Evolutionary conservation across 768 basidiomycete species (phyloP), one percentile per base, ranked within the genome.

Genomic region (Hirschioporus abietinus): DNA sequence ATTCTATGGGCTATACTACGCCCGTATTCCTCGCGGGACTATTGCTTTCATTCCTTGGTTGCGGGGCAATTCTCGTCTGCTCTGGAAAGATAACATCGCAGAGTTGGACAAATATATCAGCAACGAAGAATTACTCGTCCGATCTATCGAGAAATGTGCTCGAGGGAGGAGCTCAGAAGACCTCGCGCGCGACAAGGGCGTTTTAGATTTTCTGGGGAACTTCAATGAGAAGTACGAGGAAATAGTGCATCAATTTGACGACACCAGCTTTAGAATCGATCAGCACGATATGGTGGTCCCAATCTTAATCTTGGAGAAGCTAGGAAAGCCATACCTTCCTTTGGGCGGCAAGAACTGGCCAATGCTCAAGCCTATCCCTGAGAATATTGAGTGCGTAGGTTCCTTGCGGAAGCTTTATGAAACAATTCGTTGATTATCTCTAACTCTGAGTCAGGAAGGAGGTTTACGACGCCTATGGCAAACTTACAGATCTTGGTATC

Each of bases 1-100:
- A 18, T 67, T 57, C n/a, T 67, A 57, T 58, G 66, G 66, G 4
- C 58, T 65, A 17, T 67, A 58, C 30, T 30, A 24, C 18, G 27
- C 66, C 10, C 35, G 25, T 18, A 42, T 67, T 10, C 26, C 26
- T n/a, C 24, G 24, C 9, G 26, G 64, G 8, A 60, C n/a, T 57
- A 62, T 10, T 34, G 62, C 61, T 35, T 35, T 63, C 63, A 52
- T 52, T 52, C 42, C 42, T 52, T 52, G 42, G 42, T 10, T 52
- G 64, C 42, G 42, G 5, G 42, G 42, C 20, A 10, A 52, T 3
- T 15, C 42, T 15, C 42, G 42, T 15, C 15, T 3, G 5, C 42
- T 52, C 12, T 52, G 42, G 42, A 52, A 12, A 52, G 12, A 7
- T 36, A 36, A 36, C 15, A 15, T 7, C 35, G 35, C 35, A 10